Evolutionary conservation across 306 rosid species (phyloP), one percentile per base, ranked within the genome.

Genomic region (Inga laurina): DNA sequence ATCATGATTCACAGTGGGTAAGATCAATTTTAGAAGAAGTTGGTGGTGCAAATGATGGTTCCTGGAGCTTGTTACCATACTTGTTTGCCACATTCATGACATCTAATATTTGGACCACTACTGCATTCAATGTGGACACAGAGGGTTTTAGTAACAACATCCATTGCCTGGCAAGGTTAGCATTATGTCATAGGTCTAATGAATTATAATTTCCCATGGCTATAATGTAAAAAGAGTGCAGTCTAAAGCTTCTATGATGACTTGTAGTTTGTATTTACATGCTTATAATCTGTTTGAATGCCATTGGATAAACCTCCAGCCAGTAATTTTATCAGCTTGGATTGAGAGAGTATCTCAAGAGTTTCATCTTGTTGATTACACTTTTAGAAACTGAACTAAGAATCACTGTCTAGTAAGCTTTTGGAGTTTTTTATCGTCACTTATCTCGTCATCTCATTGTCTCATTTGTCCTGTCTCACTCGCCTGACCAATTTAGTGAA

Each of bases 11-110:
- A 35, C 91, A 91, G 80, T 90, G 99, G 99, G 91, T 96, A 87
- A 92, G 90, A 88, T 90, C 97, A 76, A 91, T 96, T 85, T 94
- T 96, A 79, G 97, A 91, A 88, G 97, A 93, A 82, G 97, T 91
- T 43, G 97, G 98, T 45, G 92, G 98, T 87, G 99, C 99, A 82
- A 92, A 90, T 83, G 97, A 96, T 82, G 97, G 98, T 76, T 96
- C 99, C 13, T 96, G 99, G 99, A 92, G 92, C 89, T 89, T 96
- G 89, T 85, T 96, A 84, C 98, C 98, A 1, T 96, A 96, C 87
- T 87, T 96, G 79, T 96, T 96, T 91, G 91, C 98, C 75, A 90
- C 97, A 78, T 93, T 96, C 87, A 93, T 96, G 98, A 94, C 94
- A 66, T 93, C 98, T 81, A 93, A 83, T 86, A 88, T 96, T 82